A percentile compares a stretch with the other conserved stretches of the same genome.
Conservation (phyloP, 371 early-diverging fungal species). For the Capniomyces stellatus region DNA sequence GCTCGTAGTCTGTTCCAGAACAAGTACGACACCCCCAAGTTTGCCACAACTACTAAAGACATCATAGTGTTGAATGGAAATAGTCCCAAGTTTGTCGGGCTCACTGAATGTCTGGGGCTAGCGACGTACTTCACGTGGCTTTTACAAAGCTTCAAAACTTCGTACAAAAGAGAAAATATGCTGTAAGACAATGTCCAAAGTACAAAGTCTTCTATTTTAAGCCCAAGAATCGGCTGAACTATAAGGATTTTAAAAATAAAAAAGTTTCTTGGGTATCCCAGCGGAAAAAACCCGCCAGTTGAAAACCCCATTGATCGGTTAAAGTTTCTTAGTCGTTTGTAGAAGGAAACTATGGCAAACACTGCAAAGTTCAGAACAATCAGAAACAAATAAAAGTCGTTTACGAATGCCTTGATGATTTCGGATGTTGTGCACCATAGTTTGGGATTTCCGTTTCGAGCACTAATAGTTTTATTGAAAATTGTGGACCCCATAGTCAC, state of each 20-base stretch:
- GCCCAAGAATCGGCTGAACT: background rate
- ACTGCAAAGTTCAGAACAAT: background rate
- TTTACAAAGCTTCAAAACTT: background rate
- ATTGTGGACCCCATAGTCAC: background rate
- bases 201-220: conserved; percentile 1
- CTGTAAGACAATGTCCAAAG: background rate
- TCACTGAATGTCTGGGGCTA: background rate
- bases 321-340: background rate
- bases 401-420: background rate
- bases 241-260: background rate
- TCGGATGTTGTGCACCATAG: background rate
- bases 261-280: conserved; percentile 1
- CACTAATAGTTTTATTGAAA: background rate
- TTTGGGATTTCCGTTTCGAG: background rate
- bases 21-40: background rate
- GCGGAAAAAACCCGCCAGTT: background rate
- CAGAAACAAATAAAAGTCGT: background rate
- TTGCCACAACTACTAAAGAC: background rate
- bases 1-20: conserved; percentile 1
- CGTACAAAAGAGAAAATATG: conserved; percentile 2
- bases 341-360: background rate
- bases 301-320: background rate
- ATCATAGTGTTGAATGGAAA: background rate
- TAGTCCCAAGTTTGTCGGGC: background rate
- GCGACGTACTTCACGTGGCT: background rate